Evolutionary conservation across 192 early-diverging fungal species (phyloP).

Genomic region (Coemansia asiatica): DNA sequence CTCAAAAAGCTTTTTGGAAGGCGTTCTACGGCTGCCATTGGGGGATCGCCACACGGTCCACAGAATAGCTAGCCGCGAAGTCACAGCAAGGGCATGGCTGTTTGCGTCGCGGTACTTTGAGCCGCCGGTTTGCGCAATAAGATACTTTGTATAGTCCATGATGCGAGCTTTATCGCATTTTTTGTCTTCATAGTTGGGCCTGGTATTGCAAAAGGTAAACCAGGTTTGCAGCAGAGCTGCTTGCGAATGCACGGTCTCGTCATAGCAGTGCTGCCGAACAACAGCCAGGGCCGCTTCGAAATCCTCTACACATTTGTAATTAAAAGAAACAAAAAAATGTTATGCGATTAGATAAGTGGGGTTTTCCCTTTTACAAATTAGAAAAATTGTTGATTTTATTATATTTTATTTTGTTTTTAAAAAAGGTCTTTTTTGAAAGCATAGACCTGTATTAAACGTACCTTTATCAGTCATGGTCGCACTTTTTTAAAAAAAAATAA

Average conservation of each 20-base stretch:
- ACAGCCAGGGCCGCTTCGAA: conserved; percentile 6
- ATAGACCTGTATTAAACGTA: neutral
- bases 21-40: neutral
- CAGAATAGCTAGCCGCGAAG: conserved; percentile 5
- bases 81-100: neutral
- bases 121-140: neutral
- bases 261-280: neutral
- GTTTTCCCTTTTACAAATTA: neutral
- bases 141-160: conserved; percentile 7
- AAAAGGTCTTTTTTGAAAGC: neutral
- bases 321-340: neutral
- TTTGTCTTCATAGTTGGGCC: neutral
- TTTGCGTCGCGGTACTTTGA: neutral
- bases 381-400: neutral
- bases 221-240: conserved; percentile 8
- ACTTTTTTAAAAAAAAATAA: neutral
- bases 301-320: neutral
- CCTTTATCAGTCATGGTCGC: conserved; percentile 8
- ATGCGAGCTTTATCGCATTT: conserved; percentile 2
- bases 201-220: conserved; percentile 4
- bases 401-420: neutral
- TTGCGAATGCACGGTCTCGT: neutral
- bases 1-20: neutral
- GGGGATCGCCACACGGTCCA: conserved; percentile 2
- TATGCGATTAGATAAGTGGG: neutral